A percentile compares a stretch with the other conserved stretches of the same genome.
phyloP scores from a whole-genome alignment of 108 stramenopile genomes.

The Hondaea fermentalgiana region DNA sequence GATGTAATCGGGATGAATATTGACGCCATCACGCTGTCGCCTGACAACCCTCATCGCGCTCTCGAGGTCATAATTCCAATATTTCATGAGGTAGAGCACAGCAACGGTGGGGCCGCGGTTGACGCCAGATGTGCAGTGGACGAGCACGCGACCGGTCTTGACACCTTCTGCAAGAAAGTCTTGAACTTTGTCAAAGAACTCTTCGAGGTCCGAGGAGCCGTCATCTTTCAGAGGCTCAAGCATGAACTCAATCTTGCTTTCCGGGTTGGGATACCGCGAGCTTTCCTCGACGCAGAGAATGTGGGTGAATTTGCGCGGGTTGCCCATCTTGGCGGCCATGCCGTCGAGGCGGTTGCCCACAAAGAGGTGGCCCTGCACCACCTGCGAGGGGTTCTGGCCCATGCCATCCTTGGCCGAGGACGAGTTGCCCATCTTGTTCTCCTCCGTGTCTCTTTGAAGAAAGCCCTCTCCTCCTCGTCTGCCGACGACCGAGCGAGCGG shows the following conservation, averaged over 20 bases:
- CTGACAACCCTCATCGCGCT: background rate
- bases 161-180: background rate
- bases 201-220: background rate
- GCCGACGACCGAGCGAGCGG: no score
- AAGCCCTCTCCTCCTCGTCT: no score
- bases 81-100: background rate
- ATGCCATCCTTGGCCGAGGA: background rate
- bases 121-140: constrained; percentile 4
- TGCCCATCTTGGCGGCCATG: constrained; percentile 9
- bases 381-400: background rate
- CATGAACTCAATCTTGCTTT: background rate
- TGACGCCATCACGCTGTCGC: background rate
- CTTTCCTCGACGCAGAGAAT: background rate
- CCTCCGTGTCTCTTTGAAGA: no score
- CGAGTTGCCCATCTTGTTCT: background rate
- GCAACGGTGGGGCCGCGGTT: background rate
- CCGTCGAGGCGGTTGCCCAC: background rate
- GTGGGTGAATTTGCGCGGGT: constrained; percentile 14
- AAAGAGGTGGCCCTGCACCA: background rate
- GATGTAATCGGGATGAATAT: background rate
- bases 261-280: background rate
- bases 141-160: background rate
- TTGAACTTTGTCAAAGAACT: background rate
- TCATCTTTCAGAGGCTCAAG: background rate
- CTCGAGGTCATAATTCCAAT: background rate